Percentiles rank a stretch among this genome's conserved stretches.
Conservation (phyloP, 176 grass and related monocot genomes). For the Echinochloa phyllopogon region DNA sequence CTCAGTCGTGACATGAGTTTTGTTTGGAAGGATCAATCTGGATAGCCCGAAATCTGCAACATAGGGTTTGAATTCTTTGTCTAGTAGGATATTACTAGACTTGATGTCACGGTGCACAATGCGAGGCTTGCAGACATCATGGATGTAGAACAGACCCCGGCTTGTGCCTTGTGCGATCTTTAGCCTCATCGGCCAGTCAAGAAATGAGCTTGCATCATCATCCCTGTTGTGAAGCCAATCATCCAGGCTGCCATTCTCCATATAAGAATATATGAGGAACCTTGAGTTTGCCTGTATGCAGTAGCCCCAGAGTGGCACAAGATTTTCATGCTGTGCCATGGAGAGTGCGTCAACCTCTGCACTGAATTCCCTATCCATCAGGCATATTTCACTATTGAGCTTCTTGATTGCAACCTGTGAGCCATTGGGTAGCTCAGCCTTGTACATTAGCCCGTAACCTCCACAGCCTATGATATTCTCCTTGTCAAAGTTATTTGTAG, state of each 20-base stretch:
- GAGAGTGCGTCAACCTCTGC: constrained; percentile 66
- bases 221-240: constrained; percentile 81
- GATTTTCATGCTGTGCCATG: constrained; percentile 62
- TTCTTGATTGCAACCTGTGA: constrained; percentile 62
- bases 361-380: constrained; percentile 71
- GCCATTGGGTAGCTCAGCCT: constrained; percentile 56
- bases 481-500: constrained; percentile 69
- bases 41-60: constrained; percentile 77
- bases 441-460: constrained; percentile 75
- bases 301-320: constrained; percentile 73
- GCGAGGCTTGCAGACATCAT: constrained; percentile 64
- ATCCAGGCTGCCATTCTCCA: constrained; percentile 86
- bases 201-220: constrained; percentile 28
- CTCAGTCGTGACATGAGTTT: constrained; percentile 80
- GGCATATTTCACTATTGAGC: constrained; percentile 57
- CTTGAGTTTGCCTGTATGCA: constrained; percentile 60
- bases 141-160: constrained; percentile 64
- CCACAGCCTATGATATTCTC: constrained; percentile 72
- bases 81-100: constrained; percentile 78
- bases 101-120: constrained; percentile 92
- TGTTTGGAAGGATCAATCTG: constrained; percentile 66
- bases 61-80: constrained; percentile 63
- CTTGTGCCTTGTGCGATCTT: constrained; percentile 69
- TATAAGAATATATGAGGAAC: constrained; percentile 73
- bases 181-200: constrained; percentile 69